Evolutionary conservation across 192 early-diverging fungal genomes (phyloP), one percentile per base, ranked within the genome.

Genomic region (Funneliformis geosporum): DNA sequence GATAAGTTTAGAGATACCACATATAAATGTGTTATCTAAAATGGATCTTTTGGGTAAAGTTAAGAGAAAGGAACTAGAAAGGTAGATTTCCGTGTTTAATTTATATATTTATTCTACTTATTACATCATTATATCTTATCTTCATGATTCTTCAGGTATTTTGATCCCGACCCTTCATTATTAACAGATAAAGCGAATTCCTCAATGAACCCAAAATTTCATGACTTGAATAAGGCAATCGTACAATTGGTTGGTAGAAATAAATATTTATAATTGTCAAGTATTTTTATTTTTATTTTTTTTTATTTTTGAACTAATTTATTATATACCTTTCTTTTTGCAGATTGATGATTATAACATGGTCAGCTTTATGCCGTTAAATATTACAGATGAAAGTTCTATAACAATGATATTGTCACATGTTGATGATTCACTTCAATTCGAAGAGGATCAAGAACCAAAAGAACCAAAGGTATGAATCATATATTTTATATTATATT

Each of bases 11-110:
- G 97, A 98, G 75, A 95, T 98, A n/a, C 96, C 98, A 25, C 96
- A 98, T 85, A 92, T 99, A 84, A 99, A 99, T 79, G 96, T 99
- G 23, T 88, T 99, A 89, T 96, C 92, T 70, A 99, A 99, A 85
- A 96, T 98, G 94, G 98, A 99, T 86, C 83, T 99, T 66, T 82
- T 98, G 23, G 85, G 89, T 25, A 85, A 87, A 60, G 86, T 90
- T 79, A 90, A 86, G 64, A 85, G 88, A 33, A 86, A 82, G n/a
- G 87, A 92, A 59, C 85, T 95, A 83, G 91, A 89, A 73, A 83
- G 85, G 82, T 83, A 21, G 5, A 44, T 44, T 44, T 9, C 21
- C 5, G 6, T 18, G 6, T 14, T 14, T 14, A 14, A 14, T 47
- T 2, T 47, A 47, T 18, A 18, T 21, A 2, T 55, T 55, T 16